phyloP scores from a whole-genome alignment of 768 basidiomycete species.

The Kwoniella sp. region DNA sequence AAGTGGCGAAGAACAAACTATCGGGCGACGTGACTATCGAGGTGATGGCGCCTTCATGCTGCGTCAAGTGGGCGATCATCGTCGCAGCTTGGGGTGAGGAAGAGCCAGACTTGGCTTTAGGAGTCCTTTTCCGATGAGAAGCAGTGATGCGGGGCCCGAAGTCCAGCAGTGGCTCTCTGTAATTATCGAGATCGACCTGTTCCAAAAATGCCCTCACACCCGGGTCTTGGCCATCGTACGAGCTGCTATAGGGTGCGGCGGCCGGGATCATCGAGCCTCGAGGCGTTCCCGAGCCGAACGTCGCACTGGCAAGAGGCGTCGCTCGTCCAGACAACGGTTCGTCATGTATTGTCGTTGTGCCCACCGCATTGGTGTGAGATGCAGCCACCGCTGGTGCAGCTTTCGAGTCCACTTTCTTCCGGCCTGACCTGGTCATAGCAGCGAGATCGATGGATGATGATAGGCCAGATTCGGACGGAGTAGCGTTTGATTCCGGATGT shows the following conservation, averaged over 20 bases:
- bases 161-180: constrained; percentile 79
- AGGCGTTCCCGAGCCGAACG: constrained; percentile 18
- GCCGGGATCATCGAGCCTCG: constrained; percentile 6
- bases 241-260: constrained; percentile 51
- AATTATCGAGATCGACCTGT: constrained; percentile 81
- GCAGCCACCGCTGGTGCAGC: constrained; percentile 88
- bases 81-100: constrained; percentile 71
- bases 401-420: constrained; percentile 67
- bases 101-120: constrained; percentile 44
- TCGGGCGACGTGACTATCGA: constrained; percentile 86
- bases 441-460: constrained; percentile 58
- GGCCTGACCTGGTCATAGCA: constrained; percentile 54
- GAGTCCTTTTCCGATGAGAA: constrained; percentile 64
- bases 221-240: constrained; percentile 79
- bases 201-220: constrained; percentile 87
- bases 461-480: constrained; percentile 79
- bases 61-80: constrained; percentile 79
- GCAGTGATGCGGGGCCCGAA: constrained; percentile 87
- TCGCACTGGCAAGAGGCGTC: constrained; percentile 61
- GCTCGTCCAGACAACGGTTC: constrained; percentile 72
- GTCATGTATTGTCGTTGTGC: constrained; percentile 69
- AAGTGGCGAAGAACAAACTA: constrained; percentile 74
- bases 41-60: constrained; percentile 79
- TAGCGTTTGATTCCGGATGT: constrained; percentile 52
- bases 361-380: constrained; percentile 72